Evolutionary conservation across 495 filamentous ascomycete species (phyloP), one percentile per base, ranked within the genome.

Genomic region (Daldinia vernicosa): DNA sequence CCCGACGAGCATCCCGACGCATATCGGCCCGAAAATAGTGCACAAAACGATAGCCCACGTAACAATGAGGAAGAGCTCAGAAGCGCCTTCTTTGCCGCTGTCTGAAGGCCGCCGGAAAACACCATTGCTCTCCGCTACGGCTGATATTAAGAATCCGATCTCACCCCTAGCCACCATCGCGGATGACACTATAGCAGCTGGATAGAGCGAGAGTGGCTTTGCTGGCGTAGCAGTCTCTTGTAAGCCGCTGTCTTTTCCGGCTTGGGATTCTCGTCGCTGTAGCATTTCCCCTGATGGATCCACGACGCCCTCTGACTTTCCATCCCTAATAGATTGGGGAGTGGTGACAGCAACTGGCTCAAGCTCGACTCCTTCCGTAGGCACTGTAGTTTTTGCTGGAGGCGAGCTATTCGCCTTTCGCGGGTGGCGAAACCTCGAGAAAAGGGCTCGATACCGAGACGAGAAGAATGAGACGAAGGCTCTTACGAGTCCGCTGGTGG

Each of bases 141-240:
- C 89, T 6, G 91, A 89, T 64, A 95, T 92, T 22, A 95, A 79
- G 61, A 93, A 92, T 0, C 91, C 92, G 27, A 95, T 90, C 74
- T 97, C 92, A 3, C 92, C 92, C 35, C 91, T 85, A 0, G 92
- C 87, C 0, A 91, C 86, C 91, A 94, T 94, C 0, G 90, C 86
- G 37, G 81, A 74, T 0, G 84, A 83, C 14, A 92, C 69, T 7
- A 92, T 87, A 0, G 83, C 77, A 2, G 88, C 76, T 6, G 89
- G 88, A 54, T 90, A 89, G 4, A 90, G 79, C 4, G 87, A 89
- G 35, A 82, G 80, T 0, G 85, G 84, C 32, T 85, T 85, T 0
- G 79, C 69, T 7, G 77, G 75, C 0, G 40, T 19, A 12, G 64
- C 15, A 15, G 32, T 27, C 35, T 17, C 37, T 7, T 32, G 12